Percentiles rank a stretch among this genome's conserved stretches.
Evolutionary conservation across 129 eudicot genomes (phyloP).

Genomic region (Daucus carota): DH1_v3.0 NC_030387.2:2661501-2662000

Average conservation of each 20-base stretch:
- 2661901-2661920: conserved; percentile 33
- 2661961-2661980: not conserved
- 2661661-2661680: conserved; percentile 35
- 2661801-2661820: not conserved
- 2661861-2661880: conserved; percentile 24
- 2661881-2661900: conserved; percentile 22
- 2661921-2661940: conserved; percentile 20
- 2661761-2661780: conserved; percentile 24
- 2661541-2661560: conserved; percentile 10
- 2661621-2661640: not conserved
- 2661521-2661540: conserved; percentile 41
- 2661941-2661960: conserved; percentile 15
- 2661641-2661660: conserved; percentile 23
- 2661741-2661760: conserved; percentile 24
- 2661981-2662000: not conserved
- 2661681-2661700: conserved; percentile 21
- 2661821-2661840: conserved; percentile 26
- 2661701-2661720: conserved; percentile 20
- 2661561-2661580: conserved; percentile 12
- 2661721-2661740: conserved; percentile 19
- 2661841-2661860: conserved; percentile 27
- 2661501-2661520: conserved; percentile 34
- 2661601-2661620: conserved; percentile 14
- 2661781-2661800: conserved; percentile 4
- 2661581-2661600: not conserved